Base-by-base conservation (phyloP, 495 filamentous ascomycete species). In the Aspergillus sclerotioniger region DNA sequence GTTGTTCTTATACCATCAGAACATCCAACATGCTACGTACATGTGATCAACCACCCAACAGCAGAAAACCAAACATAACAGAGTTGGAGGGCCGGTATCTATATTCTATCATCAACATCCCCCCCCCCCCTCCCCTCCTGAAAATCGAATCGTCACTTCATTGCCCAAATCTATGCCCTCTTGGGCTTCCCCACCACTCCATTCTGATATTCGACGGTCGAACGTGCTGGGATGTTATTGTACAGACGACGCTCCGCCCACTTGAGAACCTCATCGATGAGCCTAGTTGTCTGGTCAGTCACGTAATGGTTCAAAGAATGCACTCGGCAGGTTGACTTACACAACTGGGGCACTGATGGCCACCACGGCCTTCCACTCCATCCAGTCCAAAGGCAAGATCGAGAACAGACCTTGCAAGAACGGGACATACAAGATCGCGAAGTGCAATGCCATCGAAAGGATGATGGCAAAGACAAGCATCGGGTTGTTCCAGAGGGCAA, bases 401-500 rank as follows among this genome's bases (percentile, higher is more conserved):
- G 89, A 87, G 78, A 99, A 99, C 35, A 99, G 76, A 6, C 72
- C 75, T 76, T 97, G 94, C 54, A 99, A 75, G 75, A 96, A 83
- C 3, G 95, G 95, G 32, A 87, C 88, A 75, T 99, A 99, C 47
- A 99, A 83, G 51, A 99, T 84, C 9, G 85, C 88, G 67, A 99
- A 96, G 78, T 99, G 95, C 51, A 99, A 83, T 8, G 80, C 82
- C 95, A 99, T 99, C n/a, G 91, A 96, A 55, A 99, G 74, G 12
- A 81, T 81, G 63, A 99, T 94, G 60, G 95, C 95, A 63, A 96
- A 96, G 55, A 99, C 87, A 8, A 99, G 82, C 81, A 94, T 91
- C 86, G 96, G 91, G 76, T 99, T 99, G 66, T 94, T 83, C 92
- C 91, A 95, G 25, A 99, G 76, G 16, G 91, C 92, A 60, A 98